Percentiles rank a stretch among this genome's conserved stretches.
Conservation (phyloP, 1,139 yeast genomes). For the Pichia terricola region DNA sequence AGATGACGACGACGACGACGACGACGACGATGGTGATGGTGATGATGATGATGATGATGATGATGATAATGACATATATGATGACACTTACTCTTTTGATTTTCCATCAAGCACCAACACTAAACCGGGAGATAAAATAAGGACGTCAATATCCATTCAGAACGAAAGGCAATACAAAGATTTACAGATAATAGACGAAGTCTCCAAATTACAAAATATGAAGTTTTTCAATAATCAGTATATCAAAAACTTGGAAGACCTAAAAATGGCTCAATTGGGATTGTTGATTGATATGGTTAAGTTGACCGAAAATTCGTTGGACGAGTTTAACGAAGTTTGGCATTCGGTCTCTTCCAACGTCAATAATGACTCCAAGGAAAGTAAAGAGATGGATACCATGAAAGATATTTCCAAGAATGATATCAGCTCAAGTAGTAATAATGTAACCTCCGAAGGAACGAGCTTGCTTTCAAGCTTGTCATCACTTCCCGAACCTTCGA, state of each 20-base stretch:
- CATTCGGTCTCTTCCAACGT: too few relatives aligned
- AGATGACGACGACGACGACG: not conserved
- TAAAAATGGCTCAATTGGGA: constrained; percentile 53
- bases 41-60: not conserved
- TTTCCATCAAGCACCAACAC: constrained; percentile 6
- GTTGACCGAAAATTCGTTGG: constrained; percentile 20
- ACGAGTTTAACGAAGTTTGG: constrained; percentile 24
- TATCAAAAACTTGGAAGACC: constrained; percentile 42
- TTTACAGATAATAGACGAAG: constrained; percentile 79
- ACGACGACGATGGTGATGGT: not conserved
- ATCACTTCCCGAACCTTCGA: too few relatives aligned
- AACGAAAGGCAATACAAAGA: constrained; percentile 84
- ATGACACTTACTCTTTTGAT: constrained; percentile 11
- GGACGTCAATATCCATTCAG: constrained; percentile 42
- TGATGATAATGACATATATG: not conserved
- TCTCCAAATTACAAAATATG: constrained; percentile 48
- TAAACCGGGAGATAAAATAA: constrained; percentile 33
- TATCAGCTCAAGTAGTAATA: not conserved
- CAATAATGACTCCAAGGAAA: constrained; percentile 4
- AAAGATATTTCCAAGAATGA: not conserved
- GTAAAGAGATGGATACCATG: too few relatives aligned
- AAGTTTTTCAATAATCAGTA: constrained; percentile 59
- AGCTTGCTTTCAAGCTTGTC: too few relatives aligned
- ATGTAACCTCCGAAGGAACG: too few relatives aligned
- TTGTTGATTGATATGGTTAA: constrained; percentile 44